Evolutionary conservation across 169 alveolate genomes (phyloP).

Genomic region (Eimeria nieschulzi): DNA sequence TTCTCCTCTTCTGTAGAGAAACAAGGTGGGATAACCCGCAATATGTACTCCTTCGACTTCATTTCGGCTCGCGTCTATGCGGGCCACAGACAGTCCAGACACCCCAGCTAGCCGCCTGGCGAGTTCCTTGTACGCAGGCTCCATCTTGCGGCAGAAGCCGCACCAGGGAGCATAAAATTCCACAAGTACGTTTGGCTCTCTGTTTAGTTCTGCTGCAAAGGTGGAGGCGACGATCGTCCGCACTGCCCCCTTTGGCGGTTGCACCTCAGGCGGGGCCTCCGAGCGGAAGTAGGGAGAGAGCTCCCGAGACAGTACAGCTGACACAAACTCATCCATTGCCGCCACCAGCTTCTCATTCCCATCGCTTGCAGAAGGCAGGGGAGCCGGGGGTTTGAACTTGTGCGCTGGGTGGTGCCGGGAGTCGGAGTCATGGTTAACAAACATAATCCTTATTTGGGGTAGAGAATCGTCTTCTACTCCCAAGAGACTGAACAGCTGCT

Average conservation of each 20-base stretch:
- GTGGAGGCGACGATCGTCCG: constrained; percentile 64
- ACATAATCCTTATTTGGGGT: constrained; percentile 65
- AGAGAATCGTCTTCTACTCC: constrained; percentile 64
- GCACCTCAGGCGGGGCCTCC: constrained; percentile 56
- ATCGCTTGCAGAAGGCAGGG: neutral
- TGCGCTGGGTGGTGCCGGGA: constrained; percentile 71
- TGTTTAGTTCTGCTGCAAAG: constrained; percentile 13
- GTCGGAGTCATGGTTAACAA: constrained; percentile 38
- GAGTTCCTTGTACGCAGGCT: constrained; percentile 74
- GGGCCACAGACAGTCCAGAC: constrained; percentile 60
- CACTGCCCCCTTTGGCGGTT: constrained; percentile 38
- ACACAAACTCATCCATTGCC: constrained; percentile 6
- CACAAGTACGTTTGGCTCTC: constrained; percentile 60
- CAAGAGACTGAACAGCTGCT: constrained; percentile 43
- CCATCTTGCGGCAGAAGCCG: constrained; percentile 73
- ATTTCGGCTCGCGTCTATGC: constrained; percentile 65
- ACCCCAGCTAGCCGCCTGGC: constrained; percentile 65
- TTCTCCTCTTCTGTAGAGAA: constrained; percentile 44
- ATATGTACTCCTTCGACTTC: constrained; percentile 62
- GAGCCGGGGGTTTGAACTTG: constrained; percentile 25
- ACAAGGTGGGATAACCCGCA: constrained; percentile 70
- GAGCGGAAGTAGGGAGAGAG: constrained; percentile 64
- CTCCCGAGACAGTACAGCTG: constrained; percentile 22
- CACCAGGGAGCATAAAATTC: constrained; percentile 77
- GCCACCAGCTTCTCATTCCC: neutral